phyloP scores from a whole-genome alignment of 768 basidiomycete genomes.

The Stropharia rugosoannulata region DNA sequence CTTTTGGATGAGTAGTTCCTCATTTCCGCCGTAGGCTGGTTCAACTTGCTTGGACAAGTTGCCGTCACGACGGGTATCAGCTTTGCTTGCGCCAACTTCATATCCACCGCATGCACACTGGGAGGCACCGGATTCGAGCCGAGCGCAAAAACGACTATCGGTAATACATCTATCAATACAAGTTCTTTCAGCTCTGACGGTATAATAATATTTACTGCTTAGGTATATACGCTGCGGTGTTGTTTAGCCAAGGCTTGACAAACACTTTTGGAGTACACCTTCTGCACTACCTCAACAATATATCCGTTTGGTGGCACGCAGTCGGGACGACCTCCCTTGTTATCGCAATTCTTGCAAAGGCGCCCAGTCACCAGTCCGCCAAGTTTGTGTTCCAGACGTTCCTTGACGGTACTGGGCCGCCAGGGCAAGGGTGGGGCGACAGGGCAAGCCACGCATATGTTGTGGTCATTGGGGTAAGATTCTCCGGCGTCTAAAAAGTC shows the following conservation, averaged over 20 bases:
- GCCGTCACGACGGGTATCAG: constrained; percentile 78
- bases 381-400: constrained; percentile 71
- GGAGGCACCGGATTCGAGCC: constrained; percentile 55
- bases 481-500: background rate
- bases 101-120: constrained; percentile 63
- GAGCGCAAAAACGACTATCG: constrained; percentile 59
- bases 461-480: constrained; percentile 56
- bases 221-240: constrained; percentile 65
- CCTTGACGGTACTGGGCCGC: constrained; percentile 62
- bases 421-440: constrained; percentile 58
- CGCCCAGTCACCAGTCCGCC: constrained; percentile 67
- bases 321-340: constrained; percentile 66
- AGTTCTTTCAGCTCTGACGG: background rate
- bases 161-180: constrained; percentile 22
- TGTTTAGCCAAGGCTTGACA: constrained; percentile 66
- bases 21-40: constrained; percentile 46
- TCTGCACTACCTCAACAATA: constrained; percentile 66
- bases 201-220: background rate
- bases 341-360: constrained; percentile 68
- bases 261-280: constrained; percentile 75
- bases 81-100: constrained; percentile 65
- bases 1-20: background rate
- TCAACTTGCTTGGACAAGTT: constrained; percentile 73
- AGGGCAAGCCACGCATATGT: constrained; percentile 73
- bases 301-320: constrained; percentile 76